Percentiles rank a stretch among this genome's conserved stretches.
These are phyloP conservation scores for Scleromitrula shiraiana DNA, from an alignment of 2,329 filamentous ascomycete species.

Conservation along the genomic window DNA sequence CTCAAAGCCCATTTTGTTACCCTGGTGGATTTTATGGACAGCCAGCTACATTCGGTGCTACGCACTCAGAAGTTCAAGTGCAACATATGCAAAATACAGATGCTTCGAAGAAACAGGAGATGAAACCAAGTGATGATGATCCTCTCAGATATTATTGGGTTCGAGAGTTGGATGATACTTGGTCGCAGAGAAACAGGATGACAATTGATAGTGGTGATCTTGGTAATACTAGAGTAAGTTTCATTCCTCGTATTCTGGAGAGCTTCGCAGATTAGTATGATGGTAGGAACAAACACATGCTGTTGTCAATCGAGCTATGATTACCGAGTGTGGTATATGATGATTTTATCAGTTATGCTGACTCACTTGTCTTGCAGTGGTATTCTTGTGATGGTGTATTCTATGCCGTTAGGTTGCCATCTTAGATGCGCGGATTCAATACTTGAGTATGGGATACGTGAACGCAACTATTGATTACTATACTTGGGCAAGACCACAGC, in stretches of 20 bases:
- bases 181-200: constrained; percentile 50
- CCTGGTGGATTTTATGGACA: constrained; percentile 6
- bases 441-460: too few relatives aligned
- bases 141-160: constrained; percentile 53
- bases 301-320: too few relatives aligned
- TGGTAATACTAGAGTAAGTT: constrained; percentile 37
- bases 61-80: constrained; percentile 18
- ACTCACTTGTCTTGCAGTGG: constrained; percentile 38
- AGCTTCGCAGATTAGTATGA: too few relatives aligned
- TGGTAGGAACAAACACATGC: too few relatives aligned
- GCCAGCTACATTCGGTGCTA: constrained; percentile 16
- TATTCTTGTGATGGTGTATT: constrained; percentile 52
- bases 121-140: constrained; percentile 54
- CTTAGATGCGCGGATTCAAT: not conserved
- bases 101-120: constrained; percentile 40
- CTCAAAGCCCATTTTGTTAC: too few relatives aligned
- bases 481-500: too few relatives aligned
- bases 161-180: constrained; percentile 52
- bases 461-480: too few relatives aligned
- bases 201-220: constrained; percentile 49
- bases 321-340: too few relatives aligned
- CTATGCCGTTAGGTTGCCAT: constrained; percentile 49
- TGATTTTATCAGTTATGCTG: too few relatives aligned
- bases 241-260: not conserved
- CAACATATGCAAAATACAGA: constrained; percentile 21